These are phyloP conservation scores for Pleurotus platypus DNA, from an alignment of 768 basidiomycete genomes.

Conservation along the genomic window DNA sequence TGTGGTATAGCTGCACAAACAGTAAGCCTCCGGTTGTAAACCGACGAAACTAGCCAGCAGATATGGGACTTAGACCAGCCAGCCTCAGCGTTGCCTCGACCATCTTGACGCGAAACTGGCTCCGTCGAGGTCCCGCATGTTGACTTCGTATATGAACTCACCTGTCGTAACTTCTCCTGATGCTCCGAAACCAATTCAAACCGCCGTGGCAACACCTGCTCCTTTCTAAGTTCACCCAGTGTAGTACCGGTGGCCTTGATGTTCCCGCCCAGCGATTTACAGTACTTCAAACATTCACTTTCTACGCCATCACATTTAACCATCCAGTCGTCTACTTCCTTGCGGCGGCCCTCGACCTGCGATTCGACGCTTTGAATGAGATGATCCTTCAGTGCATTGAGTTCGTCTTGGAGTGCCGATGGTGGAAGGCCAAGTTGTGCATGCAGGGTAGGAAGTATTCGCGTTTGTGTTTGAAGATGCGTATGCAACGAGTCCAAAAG, in stretches of 20 bases:
- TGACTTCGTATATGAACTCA: constrained; percentile 27
- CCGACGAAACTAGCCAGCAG: too few relatives aligned
- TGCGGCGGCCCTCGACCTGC: constrained; percentile 63
- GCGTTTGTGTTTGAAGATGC: constrained; percentile 77
- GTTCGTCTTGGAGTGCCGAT: constrained; percentile 78
- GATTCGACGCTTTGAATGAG: constrained; percentile 74
- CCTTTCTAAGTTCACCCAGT: constrained; percentile 68
- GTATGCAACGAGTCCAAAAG: constrained; percentile 75
- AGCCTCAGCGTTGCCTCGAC: too few relatives aligned
- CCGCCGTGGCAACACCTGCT: constrained; percentile 68
- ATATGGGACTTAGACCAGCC: too few relatives aligned
- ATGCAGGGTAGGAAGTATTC: constrained; percentile 78
- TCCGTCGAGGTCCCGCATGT: too few relatives aligned
- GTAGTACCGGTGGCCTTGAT: constrained; percentile 62
- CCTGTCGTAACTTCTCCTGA: constrained; percentile 80
- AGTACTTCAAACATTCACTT: constrained; percentile 61
- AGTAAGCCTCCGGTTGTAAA: neutral
- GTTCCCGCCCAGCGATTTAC: constrained; percentile 67
- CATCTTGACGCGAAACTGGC: too few relatives aligned
- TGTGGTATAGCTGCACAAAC: constrained; percentile 60
- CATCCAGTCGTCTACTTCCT: constrained; percentile 78
- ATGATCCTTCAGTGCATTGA: constrained; percentile 66
- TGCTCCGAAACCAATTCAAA: constrained; percentile 64
- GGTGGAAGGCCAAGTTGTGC: constrained; percentile 79
- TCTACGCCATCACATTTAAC: constrained; percentile 60